A percentile compares a stretch with the other conserved stretches of the same genome.
These are phyloP conservation scores for Phanerochaete carnosa DNA, from an alignment of 768 basidiomycete genomes.

Conservation along the genomic window DNA sequence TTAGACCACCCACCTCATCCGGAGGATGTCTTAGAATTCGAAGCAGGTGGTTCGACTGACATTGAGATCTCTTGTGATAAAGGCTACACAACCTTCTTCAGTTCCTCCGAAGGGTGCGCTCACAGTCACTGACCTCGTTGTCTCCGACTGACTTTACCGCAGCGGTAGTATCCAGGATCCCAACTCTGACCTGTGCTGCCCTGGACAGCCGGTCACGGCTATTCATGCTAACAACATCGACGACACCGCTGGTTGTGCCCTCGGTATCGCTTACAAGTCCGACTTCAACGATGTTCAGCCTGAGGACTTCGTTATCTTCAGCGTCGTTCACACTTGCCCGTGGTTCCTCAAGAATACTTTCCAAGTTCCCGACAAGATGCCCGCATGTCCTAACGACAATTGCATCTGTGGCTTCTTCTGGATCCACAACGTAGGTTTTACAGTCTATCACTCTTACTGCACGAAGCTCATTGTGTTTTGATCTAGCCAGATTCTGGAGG, in stretches of 20 bases:
- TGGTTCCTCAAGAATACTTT: constrained; percentile 65
- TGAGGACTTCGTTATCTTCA: constrained; percentile 63
- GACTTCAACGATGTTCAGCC: constrained; percentile 50
- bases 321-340: constrained; percentile 65
- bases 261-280: constrained; percentile 67
- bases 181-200: constrained; percentile 49
- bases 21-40: constrained; percentile 37
- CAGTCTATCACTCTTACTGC: background rate
- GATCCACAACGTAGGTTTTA: constrained; percentile 47
- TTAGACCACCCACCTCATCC: constrained; percentile 29
- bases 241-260: constrained; percentile 33
- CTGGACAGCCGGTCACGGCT: constrained; percentile 35
- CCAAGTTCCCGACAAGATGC: constrained; percentile 56
- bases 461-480: background rate
- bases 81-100: constrained; percentile 54
- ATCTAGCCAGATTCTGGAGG: constrained; percentile 28
- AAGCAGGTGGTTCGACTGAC: constrained; percentile 52
- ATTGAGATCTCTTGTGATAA: constrained; percentile 59
- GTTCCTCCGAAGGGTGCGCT: constrained; percentile 39
- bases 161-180: constrained; percentile 51
- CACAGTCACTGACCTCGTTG: constrained; percentile 18
- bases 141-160: constrained; percentile 25
- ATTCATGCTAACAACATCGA: constrained; percentile 53
- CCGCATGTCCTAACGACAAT: constrained; percentile 54
- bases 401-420: constrained; percentile 68